Evolutionary conservation across 2,329 filamentous ascomycete species (phyloP), one percentile per base, ranked within the genome.

Genomic region (Leptodontidium sp.): DNA sequence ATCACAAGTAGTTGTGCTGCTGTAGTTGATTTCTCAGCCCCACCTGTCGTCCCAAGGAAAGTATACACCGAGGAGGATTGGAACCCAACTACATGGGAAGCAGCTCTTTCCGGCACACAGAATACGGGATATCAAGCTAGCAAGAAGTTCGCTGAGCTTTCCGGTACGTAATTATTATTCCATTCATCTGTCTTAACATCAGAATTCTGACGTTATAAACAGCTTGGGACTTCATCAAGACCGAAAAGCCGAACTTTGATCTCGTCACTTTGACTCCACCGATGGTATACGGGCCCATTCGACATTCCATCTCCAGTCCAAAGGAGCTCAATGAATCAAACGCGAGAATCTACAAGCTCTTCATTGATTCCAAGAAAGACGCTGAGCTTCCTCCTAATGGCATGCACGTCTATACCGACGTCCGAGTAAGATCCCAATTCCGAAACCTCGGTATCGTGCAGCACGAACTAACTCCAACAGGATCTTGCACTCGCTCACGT

Each of bases 261-360:
- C 77, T 91, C 53, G 82, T 85, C 7, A 87, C 86, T 6, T 85
- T 91, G 71, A 87, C 87, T 74, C 86, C 86, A 69, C 88, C 88
- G 0, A 83, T 87, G 72, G 86, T 89, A 0, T 85, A 90, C 67
- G 89, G 89, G 0, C 89, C 89, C 0, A 78, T 90, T 4, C 84
- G 87, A 66, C 85, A 90, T 73, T 87, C 88, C 69, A 82, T 93
- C 2, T 83, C 87, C 67, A 84, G 81, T 26, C 82, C 91, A 0
- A 85, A 87, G 17, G 81, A 81, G 5, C 81, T 93, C 72, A 94
- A 93, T 80, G 91, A 90, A 1, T 92, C 90, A 11, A 93, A 93
- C 76, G 84, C 88, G 71, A 79, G 80, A 74, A 82, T 88, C 66
- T 85, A 85, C 17, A 79, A 80, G 38, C 77, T 86, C 32, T 78